phyloP scores from a whole-genome alignment of 2,329 filamentous ascomycete species.

The Aspergillus costaricaensis region DNA sequence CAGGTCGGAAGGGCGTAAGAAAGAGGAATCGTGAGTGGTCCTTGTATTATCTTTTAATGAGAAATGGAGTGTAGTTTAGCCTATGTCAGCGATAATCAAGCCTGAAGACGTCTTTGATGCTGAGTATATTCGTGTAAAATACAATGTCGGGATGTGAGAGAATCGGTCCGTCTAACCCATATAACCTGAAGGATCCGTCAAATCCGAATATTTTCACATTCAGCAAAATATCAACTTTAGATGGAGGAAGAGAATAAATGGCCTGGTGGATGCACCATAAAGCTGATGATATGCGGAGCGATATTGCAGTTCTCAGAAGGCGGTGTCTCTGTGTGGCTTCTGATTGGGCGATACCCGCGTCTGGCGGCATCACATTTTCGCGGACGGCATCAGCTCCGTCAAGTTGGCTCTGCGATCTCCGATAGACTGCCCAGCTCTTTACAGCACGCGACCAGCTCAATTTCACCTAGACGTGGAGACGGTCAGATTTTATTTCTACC shows the following conservation, averaged over 20 bases:
- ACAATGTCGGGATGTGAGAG: no score
- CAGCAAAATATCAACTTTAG: not conserved
- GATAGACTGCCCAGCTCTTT: constrained; percentile 5
- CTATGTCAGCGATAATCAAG: not conserved
- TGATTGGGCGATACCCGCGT: constrained; percentile 29
- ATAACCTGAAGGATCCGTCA: no score
- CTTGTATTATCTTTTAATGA: not conserved
- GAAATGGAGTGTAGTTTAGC: not conserved
- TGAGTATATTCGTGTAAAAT: not conserved
- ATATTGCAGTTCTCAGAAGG: constrained; percentile 19
- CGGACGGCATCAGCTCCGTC: constrained; percentile 16
- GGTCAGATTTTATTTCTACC: not conserved
- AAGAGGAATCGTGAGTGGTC: not conserved
- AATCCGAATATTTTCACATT: no score
- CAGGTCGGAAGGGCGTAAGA: constrained; percentile 71
- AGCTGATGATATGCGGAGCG: not conserved
- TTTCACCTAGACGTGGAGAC: not conserved
- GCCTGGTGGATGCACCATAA: no score
- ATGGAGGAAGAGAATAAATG: not conserved
- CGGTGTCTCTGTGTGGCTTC: constrained; percentile 22
- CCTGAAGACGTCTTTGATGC: not conserved
- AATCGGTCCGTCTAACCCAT: no score
- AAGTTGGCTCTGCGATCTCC: constrained; percentile 13
- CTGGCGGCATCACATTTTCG: constrained; percentile 41
- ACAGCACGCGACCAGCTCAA: constrained; percentile 11